Base-by-base conservation (phyloP, 768 basidiomycete species). In the Mrakia hoshinonis region DNA sequence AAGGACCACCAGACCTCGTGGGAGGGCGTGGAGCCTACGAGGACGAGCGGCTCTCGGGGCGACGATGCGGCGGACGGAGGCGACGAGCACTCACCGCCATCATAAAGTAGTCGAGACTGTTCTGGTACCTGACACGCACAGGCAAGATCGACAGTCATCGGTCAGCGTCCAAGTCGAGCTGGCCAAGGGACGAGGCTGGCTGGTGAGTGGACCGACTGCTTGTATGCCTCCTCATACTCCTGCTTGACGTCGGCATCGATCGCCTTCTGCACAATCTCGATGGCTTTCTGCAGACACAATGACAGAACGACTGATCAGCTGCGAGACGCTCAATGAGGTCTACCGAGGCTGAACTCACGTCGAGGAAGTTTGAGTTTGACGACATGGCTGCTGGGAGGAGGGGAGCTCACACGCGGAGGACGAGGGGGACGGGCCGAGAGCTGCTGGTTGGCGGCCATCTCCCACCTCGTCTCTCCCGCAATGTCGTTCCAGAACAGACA, bases 31-130 rank as follows among this genome's bases (percentile, higher is more conserved):
- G 31, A 58, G 29, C 7, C 4, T 7, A 31, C 24, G 29, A 20
- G 26, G 24, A n/a, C 31, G 22, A n/a, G 62, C n/a, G 15, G 4
- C 12, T 22, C 3, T 13, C 22, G 24, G 62, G 43, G 24, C 22
- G 22, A 36, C 13, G 43, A 38, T 46, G 26, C 6, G 22, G 49
- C 55, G 55, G 29, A 31, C 55, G 29, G 24, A 36, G 55, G 10
- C 43, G n/a, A n/a, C n/a, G n/a, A n/a, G 22, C 64, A 72, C 71
- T 94, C 78, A 92, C 83, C 11, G 94, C 93, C 75, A 97, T 89
- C 90, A 97, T 92, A 80, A 99, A 99, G 79, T 95, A 99, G 78
- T 99, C 96, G 72, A 98, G 85, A 0, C 91, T 85, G 83, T 97
- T 95, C 83, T 89, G 88, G 81, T 96, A 96, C 74, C 82, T 68